phyloP scores from a whole-genome alignment of 75 land plant genomes.

The Pinus albicaulis region DNA sequence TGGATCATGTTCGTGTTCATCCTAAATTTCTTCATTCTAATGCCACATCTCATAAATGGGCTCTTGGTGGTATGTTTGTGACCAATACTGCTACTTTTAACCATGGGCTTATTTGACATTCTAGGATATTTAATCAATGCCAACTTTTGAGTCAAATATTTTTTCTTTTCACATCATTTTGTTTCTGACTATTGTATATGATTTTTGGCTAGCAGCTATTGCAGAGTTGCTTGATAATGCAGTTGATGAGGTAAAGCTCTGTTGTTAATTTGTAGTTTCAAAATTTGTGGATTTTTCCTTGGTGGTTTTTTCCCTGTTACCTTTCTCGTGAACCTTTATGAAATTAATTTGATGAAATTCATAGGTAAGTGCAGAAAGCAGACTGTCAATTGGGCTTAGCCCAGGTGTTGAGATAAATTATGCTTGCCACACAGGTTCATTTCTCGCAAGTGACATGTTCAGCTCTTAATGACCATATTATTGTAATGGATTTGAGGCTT shows the following conservation, averaged over 20 bases:
- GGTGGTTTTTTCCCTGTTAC: background rate
- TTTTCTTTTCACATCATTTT: background rate
- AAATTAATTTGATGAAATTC: background rate
- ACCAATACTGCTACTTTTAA: background rate
- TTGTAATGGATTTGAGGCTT: no score
- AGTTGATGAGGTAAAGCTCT: conserved; percentile 81
- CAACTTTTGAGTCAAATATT: background rate
- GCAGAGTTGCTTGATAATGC: conserved; percentile 97
- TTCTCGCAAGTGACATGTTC: no score
- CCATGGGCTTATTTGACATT: background rate
- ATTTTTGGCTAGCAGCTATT: conserved; percentile 55
- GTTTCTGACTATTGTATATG: background rate
- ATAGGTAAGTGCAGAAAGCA: background rate
- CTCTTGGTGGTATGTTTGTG: conserved; percentile 68
- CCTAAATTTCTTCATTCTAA: conserved; percentile 98
- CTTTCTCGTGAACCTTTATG: background rate
- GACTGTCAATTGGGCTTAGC: no score
- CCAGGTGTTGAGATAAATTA: no score
- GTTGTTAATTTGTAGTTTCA: background rate
- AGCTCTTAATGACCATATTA: no score
- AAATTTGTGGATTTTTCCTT: background rate
- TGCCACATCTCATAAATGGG: conserved; percentile 99
- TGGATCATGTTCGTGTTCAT: conserved; percentile 70
- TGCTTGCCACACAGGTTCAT: no score
- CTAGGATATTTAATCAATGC: background rate